These are phyloP conservation scores for Chaetomium sp. DNA, from an alignment of 2,329 filamentous ascomycete species.

Conservation along the genomic window DNA sequence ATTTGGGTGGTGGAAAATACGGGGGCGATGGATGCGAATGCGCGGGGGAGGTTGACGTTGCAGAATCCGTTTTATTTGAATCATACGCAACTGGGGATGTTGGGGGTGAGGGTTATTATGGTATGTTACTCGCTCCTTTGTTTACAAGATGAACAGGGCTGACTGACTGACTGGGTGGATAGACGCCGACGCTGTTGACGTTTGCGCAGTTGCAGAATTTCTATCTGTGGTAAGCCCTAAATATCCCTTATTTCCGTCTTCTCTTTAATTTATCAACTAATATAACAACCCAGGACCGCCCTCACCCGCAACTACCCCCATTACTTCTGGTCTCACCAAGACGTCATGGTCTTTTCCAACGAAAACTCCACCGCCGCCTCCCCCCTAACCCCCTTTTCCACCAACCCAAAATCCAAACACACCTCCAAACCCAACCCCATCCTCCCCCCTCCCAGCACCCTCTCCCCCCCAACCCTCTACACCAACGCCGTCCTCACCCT, in stretches of 20 bases:
- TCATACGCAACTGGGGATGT: conserved; percentile 38
- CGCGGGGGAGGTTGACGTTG: conserved; percentile 35
- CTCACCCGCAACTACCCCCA: conserved; percentile 36
- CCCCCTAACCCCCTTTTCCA: background rate
- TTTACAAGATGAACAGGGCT: background rate
- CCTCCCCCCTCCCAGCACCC: conserved; percentile 37
- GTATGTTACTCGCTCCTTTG: conserved; percentile 18
- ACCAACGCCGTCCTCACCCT: conserved; percentile 34
- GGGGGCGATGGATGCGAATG: conserved; percentile 44
- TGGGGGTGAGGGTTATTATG: conserved; percentile 47
- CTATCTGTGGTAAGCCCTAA: conserved; percentile 33
- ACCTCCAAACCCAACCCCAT: conserved; percentile 35
- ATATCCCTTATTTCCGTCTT: conserved; percentile 16
- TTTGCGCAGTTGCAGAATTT: conserved; percentile 52
- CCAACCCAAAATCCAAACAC: too few relatives aligned
- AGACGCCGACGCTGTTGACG: conserved; percentile 44
- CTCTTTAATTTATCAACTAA: too few relatives aligned
- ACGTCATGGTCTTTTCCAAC: conserved; percentile 40
- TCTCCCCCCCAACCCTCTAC: conserved; percentile 33
- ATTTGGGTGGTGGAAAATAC: conserved; percentile 52
- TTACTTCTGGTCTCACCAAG: conserved; percentile 51
- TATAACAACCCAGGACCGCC: conserved; percentile 19
- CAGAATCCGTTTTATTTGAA: conserved; percentile 51
- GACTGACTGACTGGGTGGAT: conserved; percentile 6
- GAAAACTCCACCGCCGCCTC: conserved; percentile 31